A percentile compares a stretch with the other conserved stretches of the same genome.
phyloP scores from a whole-genome alignment of 345 rosid species.

The Luvunga scandens region DNA sequence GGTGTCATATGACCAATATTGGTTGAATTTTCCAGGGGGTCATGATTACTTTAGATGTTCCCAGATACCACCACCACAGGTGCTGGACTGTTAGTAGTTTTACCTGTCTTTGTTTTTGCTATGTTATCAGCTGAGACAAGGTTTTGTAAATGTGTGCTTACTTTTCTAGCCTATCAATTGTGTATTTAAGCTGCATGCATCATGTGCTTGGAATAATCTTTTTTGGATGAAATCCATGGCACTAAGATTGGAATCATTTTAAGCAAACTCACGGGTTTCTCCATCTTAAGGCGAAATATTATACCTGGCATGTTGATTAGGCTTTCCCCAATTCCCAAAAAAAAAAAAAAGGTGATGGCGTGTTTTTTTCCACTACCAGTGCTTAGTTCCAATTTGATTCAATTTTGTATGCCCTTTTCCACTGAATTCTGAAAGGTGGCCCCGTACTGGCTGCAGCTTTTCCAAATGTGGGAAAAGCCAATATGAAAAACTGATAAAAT shows the following conservation, averaged over 20 bases:
- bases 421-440: no score
- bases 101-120: background rate
- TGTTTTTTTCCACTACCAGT: no score
- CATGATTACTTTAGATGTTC: background rate
- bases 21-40: background rate
- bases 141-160: conserved; percentile 1
- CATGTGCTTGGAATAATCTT: background rate
- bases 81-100: background rate
- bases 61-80: background rate
- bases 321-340: background rate
- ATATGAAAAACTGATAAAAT: background rate
- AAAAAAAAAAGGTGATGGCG: background rate
- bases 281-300: background rate
- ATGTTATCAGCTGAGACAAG: background rate
- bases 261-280: background rate
- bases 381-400: no score
- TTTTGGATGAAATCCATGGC: background rate
- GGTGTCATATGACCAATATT: background rate
- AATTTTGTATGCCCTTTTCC: no score
- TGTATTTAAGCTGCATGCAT: background rate
- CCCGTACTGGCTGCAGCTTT: background rate
- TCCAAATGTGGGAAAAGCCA: background rate
- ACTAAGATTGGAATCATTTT: background rate
- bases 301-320: background rate
- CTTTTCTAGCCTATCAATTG: background rate